Conservation (phyloP, 2,329 filamentous ascomycete genomes). For the Penicillium thymicola region DNA sequence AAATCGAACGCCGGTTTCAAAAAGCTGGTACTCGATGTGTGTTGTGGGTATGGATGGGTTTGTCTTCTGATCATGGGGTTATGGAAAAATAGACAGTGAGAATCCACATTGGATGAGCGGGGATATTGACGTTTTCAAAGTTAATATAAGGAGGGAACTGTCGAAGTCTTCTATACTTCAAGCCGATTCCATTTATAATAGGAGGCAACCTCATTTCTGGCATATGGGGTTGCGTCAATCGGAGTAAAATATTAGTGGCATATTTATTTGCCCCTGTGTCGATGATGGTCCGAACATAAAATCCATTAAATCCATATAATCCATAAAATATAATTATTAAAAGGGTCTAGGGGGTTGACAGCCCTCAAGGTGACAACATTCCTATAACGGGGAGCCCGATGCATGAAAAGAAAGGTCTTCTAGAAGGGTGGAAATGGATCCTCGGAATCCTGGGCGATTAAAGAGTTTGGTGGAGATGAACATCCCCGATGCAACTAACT, state of each 20-base stretch:
- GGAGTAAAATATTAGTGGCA: neutral
- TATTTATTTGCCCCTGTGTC: slow-evolving; percentile 2
- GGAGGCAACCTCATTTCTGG: slow-evolving; percentile 1
- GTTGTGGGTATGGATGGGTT: slow-evolving; percentile 1
- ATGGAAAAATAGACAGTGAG: neutral
- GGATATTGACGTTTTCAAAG: neutral
- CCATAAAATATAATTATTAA: neutral
- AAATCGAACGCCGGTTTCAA: neutral
- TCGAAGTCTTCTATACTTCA: slow-evolving; percentile 4
- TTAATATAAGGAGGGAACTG: neutral
- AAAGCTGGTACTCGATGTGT: neutral
- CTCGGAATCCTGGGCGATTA: neutral
- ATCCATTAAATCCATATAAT: neutral
- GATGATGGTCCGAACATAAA: neutral
- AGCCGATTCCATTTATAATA: neutral
- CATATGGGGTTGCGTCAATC: slow-evolving; percentile 1
- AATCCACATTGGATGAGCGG: neutral
- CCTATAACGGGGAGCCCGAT: slow-evolving; percentile 3
- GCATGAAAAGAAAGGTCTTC: neutral
- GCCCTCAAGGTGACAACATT: neutral
- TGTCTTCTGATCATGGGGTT: neutral
- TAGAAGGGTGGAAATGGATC: neutral
- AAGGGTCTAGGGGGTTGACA: neutral
- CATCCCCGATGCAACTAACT: neutral
- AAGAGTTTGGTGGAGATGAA: neutral